Base-by-base conservation (phyloP, 2,329 filamentous ascomycete species). In the Neocucurbitaria cava region DNA sequence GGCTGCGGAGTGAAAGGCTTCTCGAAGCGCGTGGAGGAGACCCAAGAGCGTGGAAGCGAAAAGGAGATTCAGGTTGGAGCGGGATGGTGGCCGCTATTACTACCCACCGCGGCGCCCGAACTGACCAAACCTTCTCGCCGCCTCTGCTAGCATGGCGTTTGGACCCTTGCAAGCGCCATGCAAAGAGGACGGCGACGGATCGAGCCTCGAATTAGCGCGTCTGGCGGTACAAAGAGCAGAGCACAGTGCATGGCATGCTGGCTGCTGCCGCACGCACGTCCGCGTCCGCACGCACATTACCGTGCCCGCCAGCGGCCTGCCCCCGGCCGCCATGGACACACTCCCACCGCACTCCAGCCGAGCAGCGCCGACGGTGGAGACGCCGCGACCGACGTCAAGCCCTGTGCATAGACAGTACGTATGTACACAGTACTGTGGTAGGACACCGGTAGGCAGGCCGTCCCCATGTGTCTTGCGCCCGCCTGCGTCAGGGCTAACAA, bases 41-140 rank as follows among this genome's bases (percentile, higher is more conserved):
- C 65, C 66, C 67, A 65, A 67, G 62, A 64, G 61, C 63, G 52
- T 68, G 66, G 69, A 70, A 69, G 65, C 66, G 68, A 70, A 70
- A 67, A 68, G 66, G 65, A 71, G 65, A 69, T 61, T 68, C 66
- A 67, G 65, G 67, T 68, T 66, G 61, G 62, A 55, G 63, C 66
- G 68, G 66, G 61, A 63, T 58, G 60, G 60, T 62, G 58, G 62
- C 64, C 63, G 64, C 66, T 65, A 64, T 69, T 67, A 68, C 67
- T 71, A 69, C 65, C 61, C 62, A 65, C 62, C 53, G 53, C 58
- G 55, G 46, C 63, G 63, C 65, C 61, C 62, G 52, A 66, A 62
- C 47, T 60, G 39, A 43, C 53, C 56, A 62, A 66, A 64, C 57
- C 65, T 64, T 61, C 59, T 66, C 65, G 64, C 66, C 62, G 63